phyloP scores from a whole-genome alignment of 2,329 filamentous ascomycete genomes.

The Fusarium protoensiforme region DNA sequence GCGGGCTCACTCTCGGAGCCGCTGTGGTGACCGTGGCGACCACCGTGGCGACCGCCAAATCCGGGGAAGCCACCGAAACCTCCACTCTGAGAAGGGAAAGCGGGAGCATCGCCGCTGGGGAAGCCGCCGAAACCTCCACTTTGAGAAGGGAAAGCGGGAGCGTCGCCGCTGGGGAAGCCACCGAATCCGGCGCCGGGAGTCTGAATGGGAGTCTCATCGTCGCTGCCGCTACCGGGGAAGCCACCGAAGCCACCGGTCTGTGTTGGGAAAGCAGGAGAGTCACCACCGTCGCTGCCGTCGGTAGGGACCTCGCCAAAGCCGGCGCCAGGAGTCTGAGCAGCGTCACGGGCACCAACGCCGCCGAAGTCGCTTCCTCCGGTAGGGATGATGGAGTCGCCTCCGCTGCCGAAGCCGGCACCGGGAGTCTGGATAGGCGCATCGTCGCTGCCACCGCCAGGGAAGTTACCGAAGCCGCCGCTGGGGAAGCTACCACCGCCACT shows the following conservation, averaged over 20 bases:
- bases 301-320: background rate
- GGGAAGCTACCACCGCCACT: background rate
- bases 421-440: constrained; percentile 1
- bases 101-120: background rate
- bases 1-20: background rate
- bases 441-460: background rate
- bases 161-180: background rate
- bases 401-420: background rate
- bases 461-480: background rate
- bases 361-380: background rate
- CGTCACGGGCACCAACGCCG: background rate
- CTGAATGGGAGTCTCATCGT: background rate
- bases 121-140: background rate
- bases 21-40: background rate
- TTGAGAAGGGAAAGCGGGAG: background rate
- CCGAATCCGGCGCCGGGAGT: constrained; percentile 9
- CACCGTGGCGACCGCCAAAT: background rate
- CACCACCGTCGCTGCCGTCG: background rate
- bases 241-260: too few relatives aligned
- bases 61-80: constrained; percentile 6
- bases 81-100: constrained; percentile 6
- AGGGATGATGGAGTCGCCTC: background rate
- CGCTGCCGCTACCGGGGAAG: background rate
- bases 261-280: background rate
- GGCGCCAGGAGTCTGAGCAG: constrained; percentile 16